phyloP scores from a whole-genome alignment of 345 rosid genomes.

The Lepidium aucheri region DNA sequence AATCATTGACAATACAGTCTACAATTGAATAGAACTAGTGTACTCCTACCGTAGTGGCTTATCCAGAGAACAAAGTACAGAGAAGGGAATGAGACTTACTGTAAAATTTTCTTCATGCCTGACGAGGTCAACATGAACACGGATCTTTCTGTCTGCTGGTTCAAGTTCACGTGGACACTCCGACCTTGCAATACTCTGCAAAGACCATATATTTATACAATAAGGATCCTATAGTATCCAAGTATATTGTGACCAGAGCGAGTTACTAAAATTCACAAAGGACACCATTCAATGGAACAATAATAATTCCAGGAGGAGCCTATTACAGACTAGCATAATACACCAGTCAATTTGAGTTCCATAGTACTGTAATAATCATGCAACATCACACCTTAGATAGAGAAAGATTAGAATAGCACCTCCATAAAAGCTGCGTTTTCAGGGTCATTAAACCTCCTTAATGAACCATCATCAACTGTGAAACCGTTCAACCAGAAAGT shows the following conservation, averaged over 20 bases:
- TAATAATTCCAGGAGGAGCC: neutral
- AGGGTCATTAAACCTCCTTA: constrained; percentile 72
- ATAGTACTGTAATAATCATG: neutral
- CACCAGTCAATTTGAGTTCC: neutral
- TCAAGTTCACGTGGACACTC: constrained; percentile 81
- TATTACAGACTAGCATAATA: neutral
- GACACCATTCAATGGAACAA: neutral
- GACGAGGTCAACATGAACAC: constrained; percentile 64
- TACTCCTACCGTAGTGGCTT: neutral
- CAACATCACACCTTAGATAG: neutral
- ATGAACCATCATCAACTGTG: constrained; percentile 81
- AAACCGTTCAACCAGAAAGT: constrained; percentile 93
- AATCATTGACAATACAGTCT: neutral
- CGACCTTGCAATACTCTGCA: constrained; percentile 70
- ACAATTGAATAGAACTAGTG: neutral
- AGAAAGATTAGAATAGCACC: constrained; percentile 32
- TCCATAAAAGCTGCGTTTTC: constrained; percentile 70
- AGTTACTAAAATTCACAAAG: neutral
- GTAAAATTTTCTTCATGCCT: constrained; percentile 60
- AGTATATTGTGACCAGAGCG: neutral
- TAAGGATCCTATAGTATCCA: neutral
- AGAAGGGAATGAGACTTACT: constrained; percentile 27
- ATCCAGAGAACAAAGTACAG: neutral
- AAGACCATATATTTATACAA: neutral
- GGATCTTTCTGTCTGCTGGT: constrained; percentile 50